Conservation (phyloP, 192 early-diverging fungal genomes). For the Coemansia umbellata region DNA sequence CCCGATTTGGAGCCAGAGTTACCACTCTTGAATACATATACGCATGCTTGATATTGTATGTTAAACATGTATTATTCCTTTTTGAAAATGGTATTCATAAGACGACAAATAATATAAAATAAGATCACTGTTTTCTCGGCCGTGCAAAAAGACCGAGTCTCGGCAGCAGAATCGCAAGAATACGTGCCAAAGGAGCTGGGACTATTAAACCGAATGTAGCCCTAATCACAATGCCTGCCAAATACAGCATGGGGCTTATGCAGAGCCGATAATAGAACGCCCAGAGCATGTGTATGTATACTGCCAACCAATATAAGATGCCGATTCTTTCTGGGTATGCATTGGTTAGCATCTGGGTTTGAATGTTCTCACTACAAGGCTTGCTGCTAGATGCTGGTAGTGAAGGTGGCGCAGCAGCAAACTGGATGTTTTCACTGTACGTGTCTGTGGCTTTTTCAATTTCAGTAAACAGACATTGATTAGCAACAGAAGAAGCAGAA, state of each 20-base stretch:
- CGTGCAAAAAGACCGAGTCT: neutral
- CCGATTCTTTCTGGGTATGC: neutral
- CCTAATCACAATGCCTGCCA: constrained; percentile 1
- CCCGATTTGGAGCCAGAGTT: too few relatives aligned
- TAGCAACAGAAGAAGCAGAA: neutral
- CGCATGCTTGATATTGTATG: too few relatives aligned
- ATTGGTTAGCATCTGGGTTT: neutral
- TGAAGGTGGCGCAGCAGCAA: constrained; percentile 4
- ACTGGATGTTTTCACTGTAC: neutral
- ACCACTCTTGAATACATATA: too few relatives aligned
- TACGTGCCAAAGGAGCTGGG: constrained; percentile 10
- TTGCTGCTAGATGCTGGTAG: too few relatives aligned
- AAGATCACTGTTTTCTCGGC: neutral
- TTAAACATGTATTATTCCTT: too few relatives aligned
- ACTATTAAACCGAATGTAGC: constrained; percentile 14
- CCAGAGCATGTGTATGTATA: constrained; percentile 39
- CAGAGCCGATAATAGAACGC: constrained; percentile 25
- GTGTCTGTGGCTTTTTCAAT: constrained; percentile 40
- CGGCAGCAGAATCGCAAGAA: neutral
- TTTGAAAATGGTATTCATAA: too few relatives aligned
- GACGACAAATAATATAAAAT: too few relatives aligned
- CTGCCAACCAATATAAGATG: constrained; percentile 28
- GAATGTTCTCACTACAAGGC: too few relatives aligned
- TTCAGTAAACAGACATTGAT: constrained; percentile 15
- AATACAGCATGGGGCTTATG: constrained; percentile 17